phyloP scores from a whole-genome alignment of 2,329 filamentous ascomycete genomes.

The Epichloe sp. region DNA sequence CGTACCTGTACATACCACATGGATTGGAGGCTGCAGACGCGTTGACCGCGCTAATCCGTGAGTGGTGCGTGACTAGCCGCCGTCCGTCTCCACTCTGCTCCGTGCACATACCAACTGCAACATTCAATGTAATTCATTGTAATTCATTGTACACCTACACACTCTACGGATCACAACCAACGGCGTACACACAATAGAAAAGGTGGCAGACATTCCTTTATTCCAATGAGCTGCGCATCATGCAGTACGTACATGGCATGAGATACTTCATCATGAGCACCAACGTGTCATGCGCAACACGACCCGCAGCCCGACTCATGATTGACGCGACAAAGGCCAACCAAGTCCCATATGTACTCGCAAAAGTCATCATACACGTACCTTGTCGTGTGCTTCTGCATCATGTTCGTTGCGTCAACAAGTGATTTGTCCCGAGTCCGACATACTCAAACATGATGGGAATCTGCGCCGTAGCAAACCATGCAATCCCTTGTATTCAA shows the following conservation, averaged over 20 bases:
- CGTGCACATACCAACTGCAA: too few species aligned
- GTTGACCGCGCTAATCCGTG: background rate
- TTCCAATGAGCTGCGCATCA: background rate
- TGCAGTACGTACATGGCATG: background rate
- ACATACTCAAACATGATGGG: slow-evolving; percentile 58
- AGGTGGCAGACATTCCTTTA: too few species aligned
- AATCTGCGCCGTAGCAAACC: slow-evolving; percentile 64
- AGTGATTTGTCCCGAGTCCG: slow-evolving; percentile 33
- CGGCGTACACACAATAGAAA: too few species aligned
- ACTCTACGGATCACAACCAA: too few species aligned
- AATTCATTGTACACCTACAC: too few species aligned
- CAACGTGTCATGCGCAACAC: background rate
- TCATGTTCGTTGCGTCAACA: slow-evolving; percentile 11
- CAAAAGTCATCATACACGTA: background rate
- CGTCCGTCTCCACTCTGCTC: too few species aligned
- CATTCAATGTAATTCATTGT: too few species aligned
- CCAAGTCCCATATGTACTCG: background rate
- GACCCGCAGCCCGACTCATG: background rate
- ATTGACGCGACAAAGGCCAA: too few species aligned
- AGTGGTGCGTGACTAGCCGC: too few species aligned
- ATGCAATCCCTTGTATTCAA: slow-evolving; percentile 54
- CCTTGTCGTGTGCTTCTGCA: background rate
- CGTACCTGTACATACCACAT: too few species aligned
- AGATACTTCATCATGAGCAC: background rate
- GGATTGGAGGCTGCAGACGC: background rate